These are phyloP conservation scores for Nakazawaea laoshanensis DNA, from an alignment of 805 yeast species.

Conservation along the genomic window DNA sequence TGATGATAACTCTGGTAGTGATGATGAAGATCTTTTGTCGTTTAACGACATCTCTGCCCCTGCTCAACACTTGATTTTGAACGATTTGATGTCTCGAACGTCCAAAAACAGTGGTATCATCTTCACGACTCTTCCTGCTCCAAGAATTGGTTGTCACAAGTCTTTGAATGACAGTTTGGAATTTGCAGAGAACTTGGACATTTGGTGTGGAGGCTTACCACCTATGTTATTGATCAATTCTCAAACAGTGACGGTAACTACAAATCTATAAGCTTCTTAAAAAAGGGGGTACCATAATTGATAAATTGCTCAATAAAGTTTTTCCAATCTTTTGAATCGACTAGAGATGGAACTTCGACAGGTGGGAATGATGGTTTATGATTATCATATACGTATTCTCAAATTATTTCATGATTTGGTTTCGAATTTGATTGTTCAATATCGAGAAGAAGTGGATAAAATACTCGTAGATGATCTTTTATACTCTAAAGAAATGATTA, in stretches of 20 bases:
- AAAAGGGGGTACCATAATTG: no score
- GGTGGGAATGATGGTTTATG: constrained; percentile 1
- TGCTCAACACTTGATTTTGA: constrained; percentile 83
- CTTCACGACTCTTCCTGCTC: constrained; percentile 87
- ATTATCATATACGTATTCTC: neutral
- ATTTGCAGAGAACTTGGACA: constrained; percentile 65
- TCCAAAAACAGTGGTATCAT: constrained; percentile 66
- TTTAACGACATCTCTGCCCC: constrained; percentile 88
- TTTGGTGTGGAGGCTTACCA: constrained; percentile 79
- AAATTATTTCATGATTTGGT: constrained; percentile 1
- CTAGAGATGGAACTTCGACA: neutral
- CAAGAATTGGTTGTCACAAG: constrained; percentile 72
- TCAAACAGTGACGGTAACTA: constrained; percentile 92
- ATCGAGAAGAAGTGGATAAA: neutral
- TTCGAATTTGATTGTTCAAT: constrained; percentile 1
- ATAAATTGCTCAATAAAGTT: no score
- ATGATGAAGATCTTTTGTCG: constrained; percentile 20
- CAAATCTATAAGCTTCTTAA: constrained; percentile 53
- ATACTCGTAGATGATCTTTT: constrained; percentile 5
- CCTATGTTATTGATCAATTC: constrained; percentile 81
- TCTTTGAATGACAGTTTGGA: constrained; percentile 61
- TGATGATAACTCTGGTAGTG: neutral
- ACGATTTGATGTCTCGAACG: constrained; percentile 67
- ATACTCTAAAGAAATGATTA: constrained; percentile 1
- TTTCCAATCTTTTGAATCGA: no score